Evolutionary conservation across 2,329 filamentous ascomycete genomes (phyloP).

Genomic region (Trichoderma citrinoviride): DNA sequence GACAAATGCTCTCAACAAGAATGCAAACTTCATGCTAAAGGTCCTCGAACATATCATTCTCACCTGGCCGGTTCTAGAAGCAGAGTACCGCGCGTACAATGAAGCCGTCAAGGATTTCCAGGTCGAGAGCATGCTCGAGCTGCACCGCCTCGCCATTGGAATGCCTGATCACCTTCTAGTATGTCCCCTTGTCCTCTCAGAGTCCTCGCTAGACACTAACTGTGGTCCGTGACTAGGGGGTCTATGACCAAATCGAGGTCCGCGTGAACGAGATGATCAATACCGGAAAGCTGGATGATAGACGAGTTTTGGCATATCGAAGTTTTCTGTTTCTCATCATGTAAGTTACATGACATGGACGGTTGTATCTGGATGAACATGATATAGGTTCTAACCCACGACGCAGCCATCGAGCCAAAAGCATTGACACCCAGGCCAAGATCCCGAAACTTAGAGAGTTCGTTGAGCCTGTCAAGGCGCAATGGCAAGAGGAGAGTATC

Average conservation of each 20-base stretch:
- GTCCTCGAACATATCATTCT: conserved; percentile 89
- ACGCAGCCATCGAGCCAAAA: conserved; percentile 71
- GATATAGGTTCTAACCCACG: conserved; percentile 12
- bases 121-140: conserved; percentile 76
- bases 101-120: conserved; percentile 90
- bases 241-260: conserved; percentile 82
- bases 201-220: conserved; percentile 24
- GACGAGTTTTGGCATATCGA: conserved; percentile 79
- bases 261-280: conserved; percentile 79
- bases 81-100: conserved; percentile 70
- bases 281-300: conserved; percentile 72
- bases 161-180: conserved; percentile 88
- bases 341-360: conserved; percentile 41
- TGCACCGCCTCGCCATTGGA: conserved; percentile 82
- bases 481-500: conserved; percentile 74
- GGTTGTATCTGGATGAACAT: neutral
- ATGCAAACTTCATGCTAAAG: conserved; percentile 78
- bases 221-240: conserved; percentile 49
- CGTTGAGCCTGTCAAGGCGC: conserved; percentile 73
- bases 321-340: conserved; percentile 94
- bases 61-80: conserved; percentile 71
- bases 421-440: conserved; percentile 68
- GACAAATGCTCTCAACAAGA: conserved; percentile 73
- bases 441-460: conserved; percentile 72
- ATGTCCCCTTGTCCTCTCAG: conserved; percentile 30